A percentile compares a stretch with the other conserved stretches of the same genome.
phyloP scores from a whole-genome alignment of 768 basidiomycete genomes.

The Pseudohyphozyma bogoriensis region DNA sequence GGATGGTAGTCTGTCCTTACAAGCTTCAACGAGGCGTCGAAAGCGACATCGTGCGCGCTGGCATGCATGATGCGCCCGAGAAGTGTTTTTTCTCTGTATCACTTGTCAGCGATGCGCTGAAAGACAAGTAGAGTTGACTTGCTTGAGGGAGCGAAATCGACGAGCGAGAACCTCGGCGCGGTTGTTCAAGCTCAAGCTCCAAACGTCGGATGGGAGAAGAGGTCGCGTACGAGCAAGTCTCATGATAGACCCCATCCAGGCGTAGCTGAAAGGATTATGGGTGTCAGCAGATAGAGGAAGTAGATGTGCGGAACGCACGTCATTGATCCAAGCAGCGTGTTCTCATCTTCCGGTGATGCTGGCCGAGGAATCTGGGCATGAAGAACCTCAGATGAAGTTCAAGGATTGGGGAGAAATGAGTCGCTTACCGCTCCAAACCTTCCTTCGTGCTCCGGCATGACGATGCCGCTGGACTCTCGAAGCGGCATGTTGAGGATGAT shows the following conservation, averaged over 20 bases:
- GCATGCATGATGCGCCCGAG: slow-evolving; percentile 19
- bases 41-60: slow-evolving; percentile 18
- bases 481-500: slow-evolving; percentile 8
- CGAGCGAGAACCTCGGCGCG: slow-evolving; percentile 17
- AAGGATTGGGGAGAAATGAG: background rate
- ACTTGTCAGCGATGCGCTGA: too few relatives aligned
- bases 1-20: background rate
- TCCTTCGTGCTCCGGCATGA: background rate
- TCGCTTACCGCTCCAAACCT: background rate
- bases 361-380: background rate
- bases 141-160: slow-evolving; percentile 10
- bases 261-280: slow-evolving; percentile 20
- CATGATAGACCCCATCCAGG: slow-evolving; percentile 25
- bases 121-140: background rate
- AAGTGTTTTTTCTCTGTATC: slow-evolving; percentile 11
- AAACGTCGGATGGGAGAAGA: slow-evolving; percentile 19
- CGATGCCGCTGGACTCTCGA: background rate
- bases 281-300: too few relatives aligned
- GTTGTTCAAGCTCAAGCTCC: slow-evolving; percentile 24
- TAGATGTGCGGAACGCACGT: too few relatives aligned
- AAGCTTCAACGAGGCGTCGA: slow-evolving; percentile 25
- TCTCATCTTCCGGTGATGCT: slow-evolving; percentile 21
- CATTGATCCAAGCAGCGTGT: slow-evolving; percentile 16
- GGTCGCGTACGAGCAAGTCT: slow-evolving; percentile 1
- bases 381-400: too few relatives aligned